Evolutionary conservation across 2,329 filamentous ascomycete species (phyloP), one percentile per base, ranked within the genome.

Genomic region (Penicillium sp.): DNA sequence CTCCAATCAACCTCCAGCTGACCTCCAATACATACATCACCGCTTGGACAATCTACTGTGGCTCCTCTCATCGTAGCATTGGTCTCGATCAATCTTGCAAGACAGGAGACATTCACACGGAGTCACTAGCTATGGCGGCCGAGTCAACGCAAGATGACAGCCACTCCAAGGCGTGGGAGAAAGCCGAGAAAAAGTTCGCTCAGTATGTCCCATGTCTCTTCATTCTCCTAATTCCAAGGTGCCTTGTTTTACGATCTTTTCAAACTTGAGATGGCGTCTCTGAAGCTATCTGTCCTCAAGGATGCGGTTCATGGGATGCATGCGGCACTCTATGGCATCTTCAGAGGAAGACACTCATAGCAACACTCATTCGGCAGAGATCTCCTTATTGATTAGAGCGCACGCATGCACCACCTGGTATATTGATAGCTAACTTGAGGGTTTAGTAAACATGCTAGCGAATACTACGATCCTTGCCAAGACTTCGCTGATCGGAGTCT

Each of bases 391-490:
- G 9, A 34, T 7, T 14, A 25, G n/a, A 5, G 2, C 18, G n/a
- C 40, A 40, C 10, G 9, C 16, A 1, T 19, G 18, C 18, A 8
- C 10, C 3, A 13, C 7, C 40, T 30, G 19, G 10, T 13, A 39
- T n/a, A 35, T 16, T 28, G 29, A 16, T 30, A 33, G 25, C 47
- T 50, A 40, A 46, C 16, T 33, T 22, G 9, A 12, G 27, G 27
- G 31, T 46, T 16, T 42, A 95, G 92, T 60, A 97, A 97, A 77
- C 80, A 79, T 47, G 82, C 86, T 64, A 95, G 90, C 77, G 85
- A 96, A 68, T 97, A 87, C 74, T 89, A 88, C 69, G 93, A 99
- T 64, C 93, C 93, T 2, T 99, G 93, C 71, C 92, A 97, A 69
- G 92, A 95, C 63, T 89, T 89, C 4, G 92, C 93, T 7, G 77